A percentile compares a stretch with the other conserved stretches of the same genome.
Evolutionary conservation across 768 basidiomycete species (phyloP).

Genomic region (Tephrocybe sp.): DNA sequence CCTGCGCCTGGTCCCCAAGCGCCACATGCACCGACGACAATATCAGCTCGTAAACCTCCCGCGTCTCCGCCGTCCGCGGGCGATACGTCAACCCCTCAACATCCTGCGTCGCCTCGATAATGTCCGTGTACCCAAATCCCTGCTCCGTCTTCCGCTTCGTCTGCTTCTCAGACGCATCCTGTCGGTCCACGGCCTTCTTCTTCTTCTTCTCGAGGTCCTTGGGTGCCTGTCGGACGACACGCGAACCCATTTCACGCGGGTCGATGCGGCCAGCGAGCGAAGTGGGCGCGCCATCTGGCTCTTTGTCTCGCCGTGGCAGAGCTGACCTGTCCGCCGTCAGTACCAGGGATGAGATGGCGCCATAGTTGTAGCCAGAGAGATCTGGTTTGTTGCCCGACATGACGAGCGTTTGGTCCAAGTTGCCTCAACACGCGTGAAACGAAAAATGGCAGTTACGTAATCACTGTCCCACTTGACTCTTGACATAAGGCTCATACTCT

Average conservation of each 20-base stretch:
- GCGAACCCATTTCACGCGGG: constrained; percentile 89
- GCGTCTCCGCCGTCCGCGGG: constrained; percentile 90
- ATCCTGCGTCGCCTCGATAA: constrained; percentile 91
- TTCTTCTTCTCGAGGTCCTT: constrained; percentile 94
- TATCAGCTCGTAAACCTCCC: constrained; percentile 92
- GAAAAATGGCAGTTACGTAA: constrained; percentile 9
- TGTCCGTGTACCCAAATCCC: constrained; percentile 82
- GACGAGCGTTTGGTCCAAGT: constrained; percentile 4
- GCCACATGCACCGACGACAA: constrained; percentile 76
- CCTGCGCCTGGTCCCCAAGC: constrained; percentile 94
- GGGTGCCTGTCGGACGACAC: constrained; percentile 76
- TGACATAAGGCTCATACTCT: no score
- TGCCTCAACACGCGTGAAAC: not conserved
- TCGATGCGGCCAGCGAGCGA: constrained; percentile 90
- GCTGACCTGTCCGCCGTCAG: constrained; percentile 86
- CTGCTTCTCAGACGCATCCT: constrained; percentile 58
- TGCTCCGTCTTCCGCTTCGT: constrained; percentile 61
- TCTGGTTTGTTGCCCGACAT: constrained; percentile 57
- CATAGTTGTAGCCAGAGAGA: constrained; percentile 92
- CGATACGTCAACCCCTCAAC: constrained; percentile 92
- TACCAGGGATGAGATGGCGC: constrained; percentile 91
- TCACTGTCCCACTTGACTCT: not conserved
- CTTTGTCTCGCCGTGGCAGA: constrained; percentile 85
- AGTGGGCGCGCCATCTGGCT: constrained; percentile 95
- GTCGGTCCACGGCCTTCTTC: constrained; percentile 69